These are phyloP conservation scores for Cladosporium sp. DNA, from an alignment of 2,329 filamentous ascomycete species.

Conservation along the genomic window DNA sequence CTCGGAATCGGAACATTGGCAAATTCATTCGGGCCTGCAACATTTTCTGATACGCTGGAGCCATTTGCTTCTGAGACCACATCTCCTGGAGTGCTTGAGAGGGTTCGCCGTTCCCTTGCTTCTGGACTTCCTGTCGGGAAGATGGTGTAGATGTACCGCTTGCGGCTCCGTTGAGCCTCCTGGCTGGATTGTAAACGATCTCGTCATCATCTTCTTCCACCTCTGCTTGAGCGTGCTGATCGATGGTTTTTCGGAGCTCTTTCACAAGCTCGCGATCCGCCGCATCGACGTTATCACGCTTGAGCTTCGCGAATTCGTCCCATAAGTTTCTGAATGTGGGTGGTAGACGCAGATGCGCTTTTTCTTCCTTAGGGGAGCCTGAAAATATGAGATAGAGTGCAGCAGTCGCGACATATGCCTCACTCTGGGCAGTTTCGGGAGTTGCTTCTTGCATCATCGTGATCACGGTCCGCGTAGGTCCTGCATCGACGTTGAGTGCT, in stretches of 20 bases:
- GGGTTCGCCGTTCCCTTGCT: slow-evolving; percentile 10
- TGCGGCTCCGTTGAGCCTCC: slow-evolving; percentile 28
- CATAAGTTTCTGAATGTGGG: slow-evolving; percentile 79
- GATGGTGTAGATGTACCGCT: slow-evolving; percentile 30
- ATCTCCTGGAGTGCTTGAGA: slow-evolving; percentile 42
- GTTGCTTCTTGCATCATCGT: slow-evolving; percentile 71
- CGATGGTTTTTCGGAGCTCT: slow-evolving; percentile 63
- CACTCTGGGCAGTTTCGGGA: slow-evolving; percentile 71
- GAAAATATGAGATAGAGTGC: slow-evolving; percentile 78
- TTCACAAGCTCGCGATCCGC: slow-evolving; percentile 64
- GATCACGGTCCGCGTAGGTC: slow-evolving; percentile 51
- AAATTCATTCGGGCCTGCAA: slow-evolving; percentile 68
- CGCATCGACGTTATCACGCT: slow-evolving; percentile 64
- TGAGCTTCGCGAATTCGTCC: slow-evolving; percentile 65
- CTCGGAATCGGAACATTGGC: slow-evolving; percentile 81
- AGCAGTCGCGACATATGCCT: slow-evolving; percentile 75
- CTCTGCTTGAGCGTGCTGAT: slow-evolving; percentile 46
- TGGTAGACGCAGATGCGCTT: slow-evolving; percentile 71
- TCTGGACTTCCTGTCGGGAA: slow-evolving; percentile 18
- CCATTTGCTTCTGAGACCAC: slow-evolving; percentile 48
- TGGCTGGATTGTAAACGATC: slow-evolving; percentile 65
- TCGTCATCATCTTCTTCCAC: slow-evolving; percentile 49
- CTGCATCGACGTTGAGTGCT: slow-evolving; percentile 36
- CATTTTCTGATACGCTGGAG: slow-evolving; percentile 67
- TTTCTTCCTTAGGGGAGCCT: slow-evolving; percentile 76